These are phyloP conservation scores for Carex arenaria DNA, from an alignment of 202 grass and related monocot species.

Conservation along the genomic window DNA sequence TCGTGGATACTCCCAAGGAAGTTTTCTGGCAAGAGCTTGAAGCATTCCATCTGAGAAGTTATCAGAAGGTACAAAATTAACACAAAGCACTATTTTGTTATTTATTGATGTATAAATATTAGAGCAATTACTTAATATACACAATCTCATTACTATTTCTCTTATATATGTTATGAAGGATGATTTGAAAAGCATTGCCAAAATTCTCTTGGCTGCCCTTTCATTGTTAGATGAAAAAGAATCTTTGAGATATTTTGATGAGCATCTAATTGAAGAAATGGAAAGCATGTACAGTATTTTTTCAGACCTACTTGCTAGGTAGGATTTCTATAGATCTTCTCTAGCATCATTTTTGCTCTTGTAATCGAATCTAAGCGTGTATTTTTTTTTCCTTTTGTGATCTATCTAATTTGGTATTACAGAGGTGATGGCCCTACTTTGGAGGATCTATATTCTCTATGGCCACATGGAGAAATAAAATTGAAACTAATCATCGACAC, in stretches of 20 bases:
- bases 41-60: not conserved
- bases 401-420: not conserved
- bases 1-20: not conserved
- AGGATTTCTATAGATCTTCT: not conserved
- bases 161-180: not conserved
- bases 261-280: not conserved
- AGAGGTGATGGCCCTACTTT: not conserved
- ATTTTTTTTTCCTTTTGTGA: not conserved
- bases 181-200: not conserved
- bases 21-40: not conserved
- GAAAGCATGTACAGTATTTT: not conserved
- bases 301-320: not conserved
- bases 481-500: not conserved
- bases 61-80: constrained; percentile 13
- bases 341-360: not conserved
- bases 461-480: constrained; percentile 4
- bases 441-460: constrained; percentile 4
- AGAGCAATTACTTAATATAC: not conserved
- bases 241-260: not conserved
- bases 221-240: not conserved
- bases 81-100: not conserved
- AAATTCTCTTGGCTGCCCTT: not conserved
- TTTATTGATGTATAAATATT: too few relatives aligned
- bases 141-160: not conserved
- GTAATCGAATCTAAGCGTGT: not conserved